Percentiles rank a stretch among this genome's conserved stretches.
These are phyloP conservation scores for Xylaria sp. DNA, from an alignment of 2,329 filamentous ascomycete genomes.

Conservation along the genomic window DNA sequence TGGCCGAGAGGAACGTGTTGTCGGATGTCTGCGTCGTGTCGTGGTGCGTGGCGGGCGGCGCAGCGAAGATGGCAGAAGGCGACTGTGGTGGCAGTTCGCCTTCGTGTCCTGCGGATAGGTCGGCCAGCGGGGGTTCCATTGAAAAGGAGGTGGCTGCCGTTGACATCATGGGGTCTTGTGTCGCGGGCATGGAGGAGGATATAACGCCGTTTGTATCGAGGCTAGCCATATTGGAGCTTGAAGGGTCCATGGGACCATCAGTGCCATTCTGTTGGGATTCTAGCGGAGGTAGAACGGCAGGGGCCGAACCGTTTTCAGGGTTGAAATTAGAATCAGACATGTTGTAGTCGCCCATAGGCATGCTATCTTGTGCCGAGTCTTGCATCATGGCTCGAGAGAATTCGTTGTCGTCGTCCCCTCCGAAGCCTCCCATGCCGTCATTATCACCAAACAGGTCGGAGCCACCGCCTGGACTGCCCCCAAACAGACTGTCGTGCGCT, in stretches of 20 bases:
- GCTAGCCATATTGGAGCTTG: constrained; percentile 32
- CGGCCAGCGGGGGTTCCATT: constrained; percentile 17
- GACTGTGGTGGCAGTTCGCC: constrained; percentile 44
- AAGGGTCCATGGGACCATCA: constrained; percentile 34
- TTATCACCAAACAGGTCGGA: constrained; percentile 87
- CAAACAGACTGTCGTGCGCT: constrained; percentile 83
- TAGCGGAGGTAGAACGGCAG: constrained; percentile 43
- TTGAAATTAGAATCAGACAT: constrained; percentile 55
- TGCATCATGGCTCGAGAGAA: constrained; percentile 77
- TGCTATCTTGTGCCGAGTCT: constrained; percentile 54
- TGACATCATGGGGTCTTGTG: constrained; percentile 36
- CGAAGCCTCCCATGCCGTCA: constrained; percentile 72
- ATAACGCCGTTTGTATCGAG: constrained; percentile 22
- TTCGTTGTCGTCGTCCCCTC: constrained; percentile 85
- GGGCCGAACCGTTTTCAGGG: constrained; percentile 45
- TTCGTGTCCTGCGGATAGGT: constrained; percentile 30
- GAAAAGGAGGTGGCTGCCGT: constrained; percentile 32
- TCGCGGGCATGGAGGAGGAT: constrained; percentile 31
- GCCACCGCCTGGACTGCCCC: constrained; percentile 75
- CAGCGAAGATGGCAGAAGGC: constrained; percentile 53
- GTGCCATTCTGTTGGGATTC: constrained; percentile 31
- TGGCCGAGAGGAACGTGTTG: constrained; percentile 86
- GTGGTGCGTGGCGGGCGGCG: constrained; percentile 54
- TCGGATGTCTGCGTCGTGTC: constrained; percentile 72
- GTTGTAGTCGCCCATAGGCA: constrained; percentile 51